These are phyloP conservation scores for Clonostachys chloroleuca DNA, from an alignment of 2,329 filamentous ascomycete genomes.

Conservation along the genomic window DNA sequence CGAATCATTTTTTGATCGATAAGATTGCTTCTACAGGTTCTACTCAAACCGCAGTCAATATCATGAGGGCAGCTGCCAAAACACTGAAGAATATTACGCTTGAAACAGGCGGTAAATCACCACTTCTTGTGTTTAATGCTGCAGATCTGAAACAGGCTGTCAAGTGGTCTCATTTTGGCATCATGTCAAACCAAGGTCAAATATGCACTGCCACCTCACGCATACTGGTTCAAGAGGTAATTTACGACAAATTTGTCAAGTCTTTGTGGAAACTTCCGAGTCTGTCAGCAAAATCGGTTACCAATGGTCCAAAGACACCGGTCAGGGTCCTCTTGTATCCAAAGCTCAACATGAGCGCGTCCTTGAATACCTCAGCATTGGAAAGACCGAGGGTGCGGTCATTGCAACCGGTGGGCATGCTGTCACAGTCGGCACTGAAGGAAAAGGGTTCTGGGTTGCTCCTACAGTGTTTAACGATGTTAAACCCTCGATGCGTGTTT, in stretches of 20 bases:
- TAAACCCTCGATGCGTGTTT: slow-evolving; percentile 10
- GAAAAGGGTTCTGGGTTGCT: slow-evolving; percentile 13
- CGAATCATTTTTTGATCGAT: slow-evolving; percentile 57
- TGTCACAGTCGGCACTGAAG: neutral
- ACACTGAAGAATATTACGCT: slow-evolving; percentile 55
- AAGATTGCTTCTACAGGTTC: slow-evolving; percentile 72
- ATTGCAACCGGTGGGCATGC: slow-evolving; percentile 6
- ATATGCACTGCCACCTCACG: slow-evolving; percentile 58
- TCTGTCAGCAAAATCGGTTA: slow-evolving; percentile 56
- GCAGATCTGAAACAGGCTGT: slow-evolving; percentile 58
- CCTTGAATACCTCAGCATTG: slow-evolving; percentile 49
- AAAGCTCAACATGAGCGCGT: slow-evolving; percentile 61
- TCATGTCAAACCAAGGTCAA: slow-evolving; percentile 54
- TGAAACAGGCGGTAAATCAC: slow-evolving; percentile 56
- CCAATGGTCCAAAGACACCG: slow-evolving; percentile 58
- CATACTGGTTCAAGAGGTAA: slow-evolving; percentile 51
- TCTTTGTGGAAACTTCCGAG: slow-evolving; percentile 53
- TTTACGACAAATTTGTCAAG: slow-evolving; percentile 56
- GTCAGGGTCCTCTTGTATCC: slow-evolving; percentile 66
- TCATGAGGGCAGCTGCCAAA: slow-evolving; percentile 61
- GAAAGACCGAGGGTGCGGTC: slow-evolving; percentile 47
- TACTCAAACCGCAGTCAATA: slow-evolving; percentile 59
- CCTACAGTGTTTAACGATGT: slow-evolving; percentile 16
- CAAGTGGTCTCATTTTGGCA: slow-evolving; percentile 34
- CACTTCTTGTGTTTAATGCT: slow-evolving; percentile 52